Base-by-base conservation (phyloP, 2,329 filamentous ascomycete genomes). In the Stylonectria norvegica region DNA sequence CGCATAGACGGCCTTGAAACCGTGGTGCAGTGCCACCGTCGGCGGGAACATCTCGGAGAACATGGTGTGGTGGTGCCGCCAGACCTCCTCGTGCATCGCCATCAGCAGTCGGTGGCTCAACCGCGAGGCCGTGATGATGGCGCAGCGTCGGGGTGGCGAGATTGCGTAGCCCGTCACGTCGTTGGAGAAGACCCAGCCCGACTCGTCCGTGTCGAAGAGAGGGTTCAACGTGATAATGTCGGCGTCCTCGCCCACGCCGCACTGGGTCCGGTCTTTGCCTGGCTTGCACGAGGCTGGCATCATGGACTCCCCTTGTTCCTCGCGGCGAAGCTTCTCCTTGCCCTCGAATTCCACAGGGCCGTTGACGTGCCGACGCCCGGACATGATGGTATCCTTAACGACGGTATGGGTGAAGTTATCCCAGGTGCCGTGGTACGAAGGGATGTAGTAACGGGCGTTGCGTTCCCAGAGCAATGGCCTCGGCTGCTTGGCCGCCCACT, bases 41-140 rank as follows among this genome's bases (percentile, higher is more conserved):
- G 83, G 75, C 2, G 85, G 85, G 65, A 84, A 89, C 86, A 90
- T 90, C 62, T 90, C 86, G 18, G 77, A 79, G 60, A 86, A 89
- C 83, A 83, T 89, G 62, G 72, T 81, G 62, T 82, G 85, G 48
- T 79, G 80, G 52, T 78, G 71, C 19, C 75, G 72, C 62, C 72
- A 81, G 32, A 81, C 84, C 56, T 89, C 85, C 50, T 85, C 76
- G 63, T 90, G 86, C 83, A 90, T 89, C 5, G 79, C 79, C 32
- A 74, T 65, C 5, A 89, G 67, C 2, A 89, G 70, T 10, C 83
- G 75, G 17, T 79, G 75, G 19, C 79, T 84, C 22, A 89, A 68
- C 8, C 86, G 80, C 1, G 76, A 79, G 0, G 84, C 82, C 3
- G 85, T 88, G 45, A 88, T 81, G 58, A 89, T 85, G 36, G 83